Base-by-base conservation (phyloP, 2,329 filamentous ascomycete species). In the Aspergillus sp. region DNA sequence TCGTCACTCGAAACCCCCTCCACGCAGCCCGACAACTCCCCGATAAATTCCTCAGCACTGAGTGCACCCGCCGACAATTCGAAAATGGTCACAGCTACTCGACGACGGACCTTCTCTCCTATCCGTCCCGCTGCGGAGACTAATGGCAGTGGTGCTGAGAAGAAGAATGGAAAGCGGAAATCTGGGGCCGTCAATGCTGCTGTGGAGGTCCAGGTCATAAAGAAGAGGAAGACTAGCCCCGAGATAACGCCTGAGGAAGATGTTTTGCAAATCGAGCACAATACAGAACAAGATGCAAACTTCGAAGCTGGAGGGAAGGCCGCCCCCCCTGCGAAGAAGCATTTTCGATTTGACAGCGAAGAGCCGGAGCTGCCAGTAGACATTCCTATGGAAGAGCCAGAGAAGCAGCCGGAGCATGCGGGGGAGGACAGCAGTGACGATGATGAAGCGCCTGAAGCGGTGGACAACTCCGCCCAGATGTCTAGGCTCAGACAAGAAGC, bases 271-370 rank as follows among this genome's bases (percentile, higher is more conserved):
- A 55, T 36, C 32, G 52, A 51, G 4, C 38, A 49, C 40, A 35
- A 49, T 13, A 17, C 38, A 17, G 16, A 26, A 33, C 50, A 60
- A 24, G 46, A 56, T 24, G 43, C 53, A 17, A 42, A 24, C 11
- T 43, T 54, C 10, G 54, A 60, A 14, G 54, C 53, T 6, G 54
- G 62, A 30, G 55, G 60, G 16, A 49, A 52, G 43, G 30, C 56
- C 42, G 56, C 46, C 7, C 54, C 62, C 4, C 6, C 50, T 14
- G 33, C 45, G 17, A 60, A 60, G 57, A 66, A 59, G 30, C 71
- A 74, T 49, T 62, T 74, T 36, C 67, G 72, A 47, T 76, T 76
- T 49, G 73, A 60, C 32, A 75, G 71, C 52, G 73, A 75, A 54
- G 73, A 76, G 19, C 70, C 71, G 22, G 60, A 50, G 20, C 7